Base-by-base conservation (phyloP, 169 alveolate genomes). In the Besnoitia besnoiti region DNA sequence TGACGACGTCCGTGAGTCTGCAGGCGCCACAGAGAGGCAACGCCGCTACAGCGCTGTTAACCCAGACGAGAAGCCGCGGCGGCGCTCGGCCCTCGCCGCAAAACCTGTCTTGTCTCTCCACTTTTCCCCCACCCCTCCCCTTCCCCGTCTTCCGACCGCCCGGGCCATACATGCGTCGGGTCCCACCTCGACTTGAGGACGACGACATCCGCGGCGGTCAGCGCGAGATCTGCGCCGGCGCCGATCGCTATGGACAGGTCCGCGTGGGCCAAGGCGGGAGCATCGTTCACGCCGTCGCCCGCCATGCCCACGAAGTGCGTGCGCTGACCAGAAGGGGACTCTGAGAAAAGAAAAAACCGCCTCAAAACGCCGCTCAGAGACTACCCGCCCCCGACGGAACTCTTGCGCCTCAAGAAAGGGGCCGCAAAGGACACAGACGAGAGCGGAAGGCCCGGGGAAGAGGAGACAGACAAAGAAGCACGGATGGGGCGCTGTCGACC, bases 271-370 rank as follows among this genome's bases (percentile, higher is more conserved):
- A 90, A 47, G 19, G 91, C 90, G 7, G 90, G 93, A 14, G 85
- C 93, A 37, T 90, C 93, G 80, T 90, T 90, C 39, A 90, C 67
- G 33, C 93, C 93, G 47, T 90, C 93, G 37, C 93, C 93, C 21
- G 79, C 84, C 93, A 90, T 77, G 19, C 59, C 47, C 12, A 90
- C 85, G 47, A n/a, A 0, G 27, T 55, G 67, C 24, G 12, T 55
- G 67, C 67, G n/a, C 67, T 55, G 67, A 21, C 5, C 67, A 3
- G n/a, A 49, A 49, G 16, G 16, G 16, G 59, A 49, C 59, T 7
- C 7, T 49, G 4, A 19, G 33, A 55, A 21, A 55, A 55, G 30
- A 55, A 16, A 3, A 5, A 16, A 5, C 4, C 24, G 30, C 33
- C 33, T 5, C 1, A n/a, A n/a, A 55, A 55, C 24, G 67, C 67